Base-by-base conservation (phyloP, 306 rosid species). In the Coriaria nepalensis region DNA sequence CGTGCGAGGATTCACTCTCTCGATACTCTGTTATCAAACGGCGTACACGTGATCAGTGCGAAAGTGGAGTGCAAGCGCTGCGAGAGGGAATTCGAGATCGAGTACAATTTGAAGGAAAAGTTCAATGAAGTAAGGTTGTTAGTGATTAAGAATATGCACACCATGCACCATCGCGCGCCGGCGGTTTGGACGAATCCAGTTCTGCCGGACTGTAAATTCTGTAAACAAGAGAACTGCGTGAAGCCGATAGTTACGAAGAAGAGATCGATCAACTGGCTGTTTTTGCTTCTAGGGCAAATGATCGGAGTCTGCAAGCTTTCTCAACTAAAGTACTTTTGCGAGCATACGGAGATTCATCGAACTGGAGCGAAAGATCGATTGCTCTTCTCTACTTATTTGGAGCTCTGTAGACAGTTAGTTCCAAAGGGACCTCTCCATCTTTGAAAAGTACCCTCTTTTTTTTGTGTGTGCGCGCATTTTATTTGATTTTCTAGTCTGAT, bases 311-410 rank as follows among this genome's bases (percentile, higher is more conserved):
- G 66, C 15, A 52, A 44, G 12, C 52, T 61, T 8, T 5, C 33
- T 5, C 15, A 13, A 4, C 13, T 63, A 33, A 47, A 52, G 33
- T 61, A 55, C 37, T 47, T 58, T 14, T 65, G 60, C 55, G 46
- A 52, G 45, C 65, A 65, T 46, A 58, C 59, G 0, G 40, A 35
- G 48, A 65, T 38, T 65, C 65, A 65, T 14, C 39, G 71, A 44
- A 65, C 71, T 3, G 71, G 65, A 2, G 65, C 71, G 2, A 65
- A 58, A 52, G 65, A 65, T 37, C 40, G 71, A 4, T 13, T 65
- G 6, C 33, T 65, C 10, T 65, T 44, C 20, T 45, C 45, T 8
- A 38, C 65, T 14, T 65, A 65, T 40, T 29, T 57, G 13, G 60
- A 38, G 5, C 37, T 65, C 5, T 58, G 63, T 33, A 52, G 45